phyloP scores from a whole-genome alignment of 768 basidiomycete species.

The Boletus rubropictus region DNA sequence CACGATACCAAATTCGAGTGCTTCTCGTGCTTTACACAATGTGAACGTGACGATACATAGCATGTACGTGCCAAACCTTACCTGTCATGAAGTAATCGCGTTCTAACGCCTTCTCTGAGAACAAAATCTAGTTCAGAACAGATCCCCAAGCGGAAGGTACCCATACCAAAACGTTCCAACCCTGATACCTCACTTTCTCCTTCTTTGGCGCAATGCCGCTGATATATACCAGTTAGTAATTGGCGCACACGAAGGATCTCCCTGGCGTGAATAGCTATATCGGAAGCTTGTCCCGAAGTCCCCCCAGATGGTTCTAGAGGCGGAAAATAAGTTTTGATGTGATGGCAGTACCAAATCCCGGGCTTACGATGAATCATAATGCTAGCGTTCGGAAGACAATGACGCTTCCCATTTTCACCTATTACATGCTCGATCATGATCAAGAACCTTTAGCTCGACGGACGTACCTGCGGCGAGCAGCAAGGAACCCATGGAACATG shows the following conservation, averaged over 20 bases:
- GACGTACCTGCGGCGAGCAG: conserved; percentile 73
- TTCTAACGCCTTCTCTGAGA: conserved; percentile 78
- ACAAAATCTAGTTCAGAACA: conserved; percentile 15
- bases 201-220: conserved; percentile 68
- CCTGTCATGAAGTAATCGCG: conserved; percentile 96
- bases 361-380: conserved; percentile 96
- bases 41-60: conserved; percentile 19
- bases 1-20: conserved; percentile 85
- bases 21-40: conserved; percentile 65
- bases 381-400: conserved; percentile 87
- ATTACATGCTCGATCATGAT: conserved; percentile 11
- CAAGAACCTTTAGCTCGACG: conserved; percentile 3
- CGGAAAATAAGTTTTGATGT: conserved; percentile 7
- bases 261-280: conserved; percentile 96
- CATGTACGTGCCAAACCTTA: conserved; percentile 23
- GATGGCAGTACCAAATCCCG: neutral
- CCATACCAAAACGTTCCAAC: conserved; percentile 72
- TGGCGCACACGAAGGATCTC: conserved; percentile 90
- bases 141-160: conserved; percentile 17
- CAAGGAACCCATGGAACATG: conserved; percentile 93
- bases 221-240: conserved; percentile 82
- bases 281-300: conserved; percentile 90
- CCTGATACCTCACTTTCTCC: conserved; percentile 62
- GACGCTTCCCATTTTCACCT: conserved; percentile 85
- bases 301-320: conserved; percentile 89